Evolutionary conservation across 2,329 filamentous ascomycete species (phyloP).

Genomic region (Penicillium sp.): DNA sequence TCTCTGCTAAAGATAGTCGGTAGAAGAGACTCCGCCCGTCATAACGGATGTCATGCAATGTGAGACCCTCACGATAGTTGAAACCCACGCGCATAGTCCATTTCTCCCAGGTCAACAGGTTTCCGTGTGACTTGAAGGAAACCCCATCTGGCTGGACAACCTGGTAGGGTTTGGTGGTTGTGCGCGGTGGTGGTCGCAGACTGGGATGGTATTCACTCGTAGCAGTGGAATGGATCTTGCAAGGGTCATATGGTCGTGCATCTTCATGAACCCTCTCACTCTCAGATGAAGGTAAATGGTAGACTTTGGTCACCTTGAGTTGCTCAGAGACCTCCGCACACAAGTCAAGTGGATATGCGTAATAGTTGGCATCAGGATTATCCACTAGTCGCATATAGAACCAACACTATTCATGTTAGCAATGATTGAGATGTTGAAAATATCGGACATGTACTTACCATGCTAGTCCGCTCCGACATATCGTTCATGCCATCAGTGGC

Average conservation of each 20-base stretch:
- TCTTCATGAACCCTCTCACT: slow-evolving; percentile 40
- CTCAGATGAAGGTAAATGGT: slow-evolving; percentile 46
- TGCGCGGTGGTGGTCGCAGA: slow-evolving; percentile 29
- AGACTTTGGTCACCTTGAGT: slow-evolving; percentile 51
- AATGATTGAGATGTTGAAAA: not conserved
- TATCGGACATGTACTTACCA: slow-evolving; percentile 37
- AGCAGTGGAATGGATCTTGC: slow-evolving; percentile 34
- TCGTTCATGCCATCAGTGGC: slow-evolving; percentile 52
- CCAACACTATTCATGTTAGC: slow-evolving; percentile 3
- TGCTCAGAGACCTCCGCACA: slow-evolving; percentile 53
- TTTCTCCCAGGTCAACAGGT: slow-evolving; percentile 43
- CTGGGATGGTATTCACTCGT: slow-evolving; percentile 38
- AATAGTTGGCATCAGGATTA: slow-evolving; percentile 54
- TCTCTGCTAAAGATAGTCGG: slow-evolving; percentile 43
- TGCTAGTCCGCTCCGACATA: slow-evolving; percentile 46
- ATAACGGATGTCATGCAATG: slow-evolving; percentile 43
- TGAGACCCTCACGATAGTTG: slow-evolving; percentile 47
- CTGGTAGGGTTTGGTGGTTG: slow-evolving; percentile 38
- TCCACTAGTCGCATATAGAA: slow-evolving; percentile 41
- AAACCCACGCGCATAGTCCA: slow-evolving; percentile 46
- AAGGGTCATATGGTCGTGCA: slow-evolving; percentile 41
- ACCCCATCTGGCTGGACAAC: slow-evolving; percentile 39
- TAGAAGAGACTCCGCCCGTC: slow-evolving; percentile 43
- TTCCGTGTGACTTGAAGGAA: slow-evolving; percentile 33
- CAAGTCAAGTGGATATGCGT: slow-evolving; percentile 57